Evolutionary conservation across 805 yeast species (phyloP), one percentile per base, ranked within the genome.

Genomic region (Debaryomyces prosopidis): DNA sequence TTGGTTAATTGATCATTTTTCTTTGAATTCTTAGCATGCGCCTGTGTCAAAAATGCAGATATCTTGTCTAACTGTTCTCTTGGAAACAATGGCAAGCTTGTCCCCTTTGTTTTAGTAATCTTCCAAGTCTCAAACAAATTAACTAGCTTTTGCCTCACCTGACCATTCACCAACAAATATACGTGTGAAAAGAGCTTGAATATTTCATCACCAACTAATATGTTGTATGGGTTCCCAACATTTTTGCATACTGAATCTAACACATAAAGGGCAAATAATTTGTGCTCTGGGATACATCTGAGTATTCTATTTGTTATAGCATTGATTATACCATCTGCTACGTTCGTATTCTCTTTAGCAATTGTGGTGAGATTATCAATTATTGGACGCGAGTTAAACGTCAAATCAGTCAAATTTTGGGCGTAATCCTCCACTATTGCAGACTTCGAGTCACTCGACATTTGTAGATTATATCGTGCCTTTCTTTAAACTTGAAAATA

Each of bases 221-320:
- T 74, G n/a, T 89, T 87, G 63, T 92, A 94, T 1, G 98, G 97
- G 49, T 84, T 78, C 7, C 97, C 97, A 27, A 89, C 84, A 57
- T 85, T 88, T 65, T 94, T 94, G 68, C 92, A 87, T 39, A 94
- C 87, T 14, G 97, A 90, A 64, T 94, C 98, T 45, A 94, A 67
- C 38, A 92, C 75, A 60, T 92, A 94, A 48, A 94, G 75, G 3
- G 94, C 82, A 55, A 80, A 94, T 39, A 94, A 75, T 65, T 94
- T 94, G 52, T 88, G 91, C 10, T 80, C 77, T 1, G 97, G 97
- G 2, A 87, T 79, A 57, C 94, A 79, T 62, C 80, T 84, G 52
- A 78, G 76, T 40, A 92, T 83, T 63, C 96, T 79, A 42, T 75
- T 75, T 53, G 85, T 89, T 44, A 94, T 80, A 12, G 90, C 88